Percentiles rank a stretch among this genome's conserved stretches.
Conservation (phyloP, 768 basidiomycete genomes). For the Tubosaeta sp. region DNA sequence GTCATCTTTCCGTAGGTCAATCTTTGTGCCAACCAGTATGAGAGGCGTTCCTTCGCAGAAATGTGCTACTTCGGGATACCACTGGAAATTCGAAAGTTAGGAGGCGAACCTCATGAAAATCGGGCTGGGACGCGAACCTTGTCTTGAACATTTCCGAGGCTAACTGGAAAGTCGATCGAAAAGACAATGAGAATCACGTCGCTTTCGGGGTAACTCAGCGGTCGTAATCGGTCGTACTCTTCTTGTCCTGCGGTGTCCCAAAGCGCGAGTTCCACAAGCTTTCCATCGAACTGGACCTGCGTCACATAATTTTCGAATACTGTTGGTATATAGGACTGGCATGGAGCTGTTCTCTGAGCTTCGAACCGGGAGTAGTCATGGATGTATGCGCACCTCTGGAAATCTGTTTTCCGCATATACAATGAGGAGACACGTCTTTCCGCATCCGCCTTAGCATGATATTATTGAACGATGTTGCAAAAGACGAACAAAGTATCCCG, state of each 20-base stretch:
- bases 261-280: slow-evolving; percentile 90
- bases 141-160: slow-evolving; percentile 85
- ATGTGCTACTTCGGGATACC: slow-evolving; percentile 91
- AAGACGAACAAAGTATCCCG: slow-evolving; percentile 28
- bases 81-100: slow-evolving; percentile 44
- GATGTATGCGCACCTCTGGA: slow-evolving; percentile 67
- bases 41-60: slow-evolving; percentile 88
- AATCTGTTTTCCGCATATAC: slow-evolving; percentile 96
- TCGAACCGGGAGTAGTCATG: slow-evolving; percentile 4
- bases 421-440: slow-evolving; percentile 94
- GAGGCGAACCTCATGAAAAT: neutral
- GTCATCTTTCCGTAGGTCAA: slow-evolving; percentile 82
- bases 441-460: slow-evolving; percentile 63
- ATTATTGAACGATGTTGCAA: slow-evolving; percentile 23
- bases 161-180: slow-evolving; percentile 88
- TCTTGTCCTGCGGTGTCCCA: slow-evolving; percentile 99
- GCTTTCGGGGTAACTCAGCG: slow-evolving; percentile 84
- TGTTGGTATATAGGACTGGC: slow-evolving; percentile 85
- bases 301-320: slow-evolving; percentile 95
- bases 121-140: slow-evolving; percentile 49
- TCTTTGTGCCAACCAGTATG: slow-evolving; percentile 92
- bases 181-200: slow-evolving; percentile 93
- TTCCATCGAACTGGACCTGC: slow-evolving; percentile 80
- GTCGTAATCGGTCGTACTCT: slow-evolving; percentile 88
- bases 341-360: slow-evolving; percentile 13